These are phyloP conservation scores for Penicillium capsulatum DNA, from an alignment of 2,329 filamentous ascomycete genomes.

Conservation along the genomic window DNA sequence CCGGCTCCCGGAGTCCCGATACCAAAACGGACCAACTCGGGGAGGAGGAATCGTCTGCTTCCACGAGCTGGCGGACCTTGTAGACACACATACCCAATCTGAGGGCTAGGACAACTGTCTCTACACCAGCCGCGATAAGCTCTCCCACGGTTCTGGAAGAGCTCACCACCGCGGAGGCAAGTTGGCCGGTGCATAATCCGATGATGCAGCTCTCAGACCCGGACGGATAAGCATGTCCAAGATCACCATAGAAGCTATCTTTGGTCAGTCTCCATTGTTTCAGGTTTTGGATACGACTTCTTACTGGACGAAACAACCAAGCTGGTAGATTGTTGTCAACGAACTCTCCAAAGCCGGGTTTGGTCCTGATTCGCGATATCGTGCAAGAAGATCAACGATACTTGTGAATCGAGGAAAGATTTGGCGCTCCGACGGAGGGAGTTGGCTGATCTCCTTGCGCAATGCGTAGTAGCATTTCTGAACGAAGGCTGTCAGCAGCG, in stretches of 20 bases:
- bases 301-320: constrained; percentile 45
- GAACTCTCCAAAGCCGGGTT: constrained; percentile 43
- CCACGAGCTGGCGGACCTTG: constrained; percentile 37
- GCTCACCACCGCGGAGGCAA: constrained; percentile 41
- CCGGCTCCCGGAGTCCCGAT: constrained; percentile 35
- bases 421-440: constrained; percentile 33
- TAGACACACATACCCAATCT: constrained; percentile 42
- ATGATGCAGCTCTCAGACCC: constrained; percentile 36
- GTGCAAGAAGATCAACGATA: constrained; percentile 36
- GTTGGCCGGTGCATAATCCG: constrained; percentile 43
- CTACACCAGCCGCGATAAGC: constrained; percentile 40
- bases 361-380: constrained; percentile 30
- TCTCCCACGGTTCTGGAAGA: constrained; percentile 40
- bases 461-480: constrained; percentile 42
- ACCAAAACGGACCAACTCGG: constrained; percentile 42
- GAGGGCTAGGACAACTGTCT: constrained; percentile 43
- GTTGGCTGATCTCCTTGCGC: constrained; percentile 37
- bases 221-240: constrained; percentile 39
- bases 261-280: constrained; percentile 20
- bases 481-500: constrained; percentile 41
- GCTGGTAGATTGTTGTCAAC: constrained; percentile 43
- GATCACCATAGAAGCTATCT: constrained; percentile 41
- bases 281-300: no score
- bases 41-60: constrained; percentile 24
- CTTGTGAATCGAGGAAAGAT: constrained; percentile 40